Evolutionary conservation across 345 rosid species (phyloP).

Genomic region (Bretschneidera sinensis): DNA sequence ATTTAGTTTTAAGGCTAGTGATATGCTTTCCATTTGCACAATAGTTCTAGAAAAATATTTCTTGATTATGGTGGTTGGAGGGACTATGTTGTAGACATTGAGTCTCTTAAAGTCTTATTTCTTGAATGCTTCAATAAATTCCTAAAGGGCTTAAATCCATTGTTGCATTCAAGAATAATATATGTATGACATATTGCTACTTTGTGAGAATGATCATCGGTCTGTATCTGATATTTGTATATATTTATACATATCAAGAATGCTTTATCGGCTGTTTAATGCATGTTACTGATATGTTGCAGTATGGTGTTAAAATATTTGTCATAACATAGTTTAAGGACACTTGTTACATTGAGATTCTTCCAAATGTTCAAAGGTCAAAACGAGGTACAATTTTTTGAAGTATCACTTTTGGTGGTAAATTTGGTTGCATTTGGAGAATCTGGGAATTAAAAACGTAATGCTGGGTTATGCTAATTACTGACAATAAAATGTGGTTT

Average conservation of each 20-base stretch:
- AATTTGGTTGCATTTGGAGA: not conserved
- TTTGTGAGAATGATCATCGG: not conserved
- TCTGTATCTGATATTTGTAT: too few species aligned
- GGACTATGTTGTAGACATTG: too few species aligned
- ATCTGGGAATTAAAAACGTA: slow-evolving; percentile 1
- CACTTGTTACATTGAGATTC: slow-evolving; percentile 60
- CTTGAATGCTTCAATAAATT: too few species aligned
- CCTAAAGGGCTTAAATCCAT: too few species aligned
- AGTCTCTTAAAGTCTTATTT: too few species aligned
- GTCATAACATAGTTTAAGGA: slow-evolving; percentile 65
- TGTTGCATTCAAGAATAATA: too few species aligned
- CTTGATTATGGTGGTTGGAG: too few species aligned
- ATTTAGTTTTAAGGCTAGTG: too few species aligned
- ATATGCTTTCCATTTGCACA: too few species aligned
- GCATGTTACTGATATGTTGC: slow-evolving; percentile 21
- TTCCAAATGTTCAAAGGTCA: slow-evolving; percentile 42
- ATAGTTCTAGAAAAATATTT: too few species aligned
- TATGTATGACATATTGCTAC: not conserved
- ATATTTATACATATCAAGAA: not conserved
- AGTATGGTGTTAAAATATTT: slow-evolving; percentile 58
- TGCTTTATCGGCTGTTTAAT: not conserved
- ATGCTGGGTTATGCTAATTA: too few species aligned
- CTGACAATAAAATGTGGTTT: too few species aligned
- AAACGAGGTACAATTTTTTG: slow-evolving; percentile 36
- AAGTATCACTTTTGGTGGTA: not conserved